Conservation (phyloP, 768 basidiomycete genomes). For the Pleurotus tuoliensis region DNA sequence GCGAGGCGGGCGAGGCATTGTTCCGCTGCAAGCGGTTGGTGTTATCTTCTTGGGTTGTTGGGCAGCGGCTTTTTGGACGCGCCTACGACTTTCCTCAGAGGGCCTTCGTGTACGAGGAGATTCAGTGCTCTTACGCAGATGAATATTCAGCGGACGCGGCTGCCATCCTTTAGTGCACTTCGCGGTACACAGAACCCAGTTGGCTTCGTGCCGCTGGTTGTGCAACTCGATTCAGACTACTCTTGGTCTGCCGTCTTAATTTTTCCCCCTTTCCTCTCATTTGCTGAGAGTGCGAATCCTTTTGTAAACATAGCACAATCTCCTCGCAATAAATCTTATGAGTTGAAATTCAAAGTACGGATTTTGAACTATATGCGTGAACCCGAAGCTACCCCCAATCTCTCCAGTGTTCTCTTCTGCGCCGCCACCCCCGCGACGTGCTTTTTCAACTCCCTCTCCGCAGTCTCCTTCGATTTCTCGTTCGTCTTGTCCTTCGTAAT, state of each 20-base stretch:
- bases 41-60: neutral
- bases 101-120: neutral
- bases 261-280: conserved; percentile 19
- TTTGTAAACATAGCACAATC: too few species aligned
- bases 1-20: neutral
- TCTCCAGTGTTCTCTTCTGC: too few species aligned
- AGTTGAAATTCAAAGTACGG: too few species aligned
- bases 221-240: conserved; percentile 71
- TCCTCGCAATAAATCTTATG: too few species aligned
- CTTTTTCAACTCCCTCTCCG: too few species aligned
- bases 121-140: neutral
- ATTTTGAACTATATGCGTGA: too few species aligned
- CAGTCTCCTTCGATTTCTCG: too few species aligned
- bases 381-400: too few species aligned
- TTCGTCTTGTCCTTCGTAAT: too few species aligned
- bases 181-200: conserved; percentile 42
- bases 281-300: neutral
- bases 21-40: neutral
- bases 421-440: too few species aligned
- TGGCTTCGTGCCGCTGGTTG: conserved; percentile 14
- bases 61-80: neutral
- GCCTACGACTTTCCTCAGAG: neutral
- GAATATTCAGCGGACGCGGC: neutral
- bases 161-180: conserved; percentile 63
- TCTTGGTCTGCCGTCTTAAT: conserved; percentile 51